Percentiles rank a stretch among this genome's conserved stretches.
phyloP scores from a whole-genome alignment of 179 eudicot species.

The Dionaea muscipula region DNA sequence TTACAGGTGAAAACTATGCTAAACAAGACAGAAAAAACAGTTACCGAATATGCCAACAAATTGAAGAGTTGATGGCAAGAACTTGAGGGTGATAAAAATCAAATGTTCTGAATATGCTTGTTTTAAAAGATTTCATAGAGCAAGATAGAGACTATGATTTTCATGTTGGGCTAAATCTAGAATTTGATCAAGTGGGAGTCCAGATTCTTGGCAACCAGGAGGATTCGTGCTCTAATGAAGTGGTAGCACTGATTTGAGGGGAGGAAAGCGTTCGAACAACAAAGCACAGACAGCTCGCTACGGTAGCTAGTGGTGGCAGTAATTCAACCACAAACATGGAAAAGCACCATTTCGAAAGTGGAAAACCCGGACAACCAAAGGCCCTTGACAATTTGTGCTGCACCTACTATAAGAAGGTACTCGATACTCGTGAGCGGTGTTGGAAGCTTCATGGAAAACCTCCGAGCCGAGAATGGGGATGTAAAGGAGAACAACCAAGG shows the following conservation, averaged over 20 bases:
- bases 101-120: conserved; percentile 1
- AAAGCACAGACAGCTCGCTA: conserved; percentile 4
- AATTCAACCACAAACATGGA: not conserved
- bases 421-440: conserved; percentile 2
- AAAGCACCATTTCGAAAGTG: not conserved
- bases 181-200: conserved; percentile 7
- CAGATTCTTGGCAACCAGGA: conserved; percentile 5
- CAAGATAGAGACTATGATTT: conserved; percentile 4
- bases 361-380: not conserved
- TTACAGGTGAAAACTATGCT: not conserved
- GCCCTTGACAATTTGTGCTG: not conserved
- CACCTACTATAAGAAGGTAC: not conserved
- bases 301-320: conserved; percentile 2
- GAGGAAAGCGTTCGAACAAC: conserved; percentile 7
- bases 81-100: conserved; percentile 3
- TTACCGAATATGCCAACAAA: conserved; percentile 3
- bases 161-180: not conserved
- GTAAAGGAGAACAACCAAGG: not conserved
- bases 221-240: not conserved
- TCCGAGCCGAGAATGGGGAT: not conserved
- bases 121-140: not conserved
- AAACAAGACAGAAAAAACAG: not conserved
- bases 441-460: conserved; percentile 5
- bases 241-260: conserved; percentile 3
- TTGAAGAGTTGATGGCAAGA: conserved; percentile 3